Base-by-base conservation (phyloP, 1,139 yeast species). In the Taphrina confusa region DNA sequence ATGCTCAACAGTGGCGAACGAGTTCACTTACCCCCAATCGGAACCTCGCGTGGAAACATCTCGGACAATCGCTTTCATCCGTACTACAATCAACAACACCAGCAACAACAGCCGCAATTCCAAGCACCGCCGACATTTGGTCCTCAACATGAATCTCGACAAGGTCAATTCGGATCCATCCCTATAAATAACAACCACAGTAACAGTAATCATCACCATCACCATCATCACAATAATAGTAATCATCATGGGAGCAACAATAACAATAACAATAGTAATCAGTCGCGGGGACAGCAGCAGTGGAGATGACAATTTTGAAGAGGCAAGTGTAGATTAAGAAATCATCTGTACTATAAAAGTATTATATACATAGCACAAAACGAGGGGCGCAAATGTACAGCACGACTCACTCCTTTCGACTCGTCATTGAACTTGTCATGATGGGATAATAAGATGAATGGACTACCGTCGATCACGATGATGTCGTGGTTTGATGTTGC, bases 1-100 rank as follows among this genome's bases (percentile, higher is more conserved):
- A 47, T 47, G 52, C 52, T 47, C 40, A 47, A 47, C 31, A 47
- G 52, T 31, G 52, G 52, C 42, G 52, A 47, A 22, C 40, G 52
- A 5, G 52, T 47, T 1, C 40, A 33, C 18, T 47, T 47, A 31
- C 52, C 52, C 1, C 52, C 52, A 2, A 47, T 47, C 30, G 34
- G 37, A 8, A 23, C 36, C 14, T 12, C 22, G 16, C n/a, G 40
- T n/a, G 20, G 14, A 8, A 30, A 42, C 22, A 40, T 18, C 12
- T 22, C 39, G 3, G 52, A 47, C 23, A 16, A 28, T 6, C 39
- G 52, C 3, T 47, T 25, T 33, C 18, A 1, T 16, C 31, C 42
- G 5, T 47, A 47, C 30, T 34, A 25, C 20, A 34, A 22, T 16
- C 50, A 45, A 14, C 23, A n/a, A 28, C 50, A n/a, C 1, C 37